Base-by-base conservation (phyloP, 805 yeast species). In the Debaryomyces maramus region DNA sequence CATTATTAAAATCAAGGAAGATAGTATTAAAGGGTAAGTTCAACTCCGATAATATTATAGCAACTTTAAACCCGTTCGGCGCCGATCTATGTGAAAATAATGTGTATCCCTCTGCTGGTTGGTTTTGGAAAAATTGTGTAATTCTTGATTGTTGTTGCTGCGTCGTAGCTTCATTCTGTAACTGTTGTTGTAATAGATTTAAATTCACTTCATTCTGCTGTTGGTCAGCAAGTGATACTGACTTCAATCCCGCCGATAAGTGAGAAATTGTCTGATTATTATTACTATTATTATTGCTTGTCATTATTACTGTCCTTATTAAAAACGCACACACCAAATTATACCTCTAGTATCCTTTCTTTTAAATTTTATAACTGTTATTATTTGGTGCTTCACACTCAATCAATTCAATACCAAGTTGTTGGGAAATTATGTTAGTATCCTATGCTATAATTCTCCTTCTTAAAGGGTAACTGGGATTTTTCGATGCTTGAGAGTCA, bases 41-140 rank as follows among this genome's bases (percentile, higher is more conserved):
- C 51, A 91, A 75, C 62, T 91, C 98, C 42, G 88, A 79, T 43
- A 93, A 70, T 21, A 88, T 83, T 32, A 90, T 88, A 19, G 97
- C 96, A 11, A 91, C 96, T 64, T 93, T 91, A 73, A 88, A 90
- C 1, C 97, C 97, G 63, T 90, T 90, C 19, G 97, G 97, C 1
- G 97, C 97, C 3, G 91, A 83, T 50, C 95, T 53, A 56, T 83
- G 80, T 64, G 95, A 54, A 78, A 86, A 88, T 34, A 90, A 70
- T 1, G 96, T 88, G 61, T 78, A 87, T 1, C 97, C 97, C 47
- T 82, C 85, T 14, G 75, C 63, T 8, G 96, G 95, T 50, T 82
- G 85, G 54, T 83, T 81, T 48, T 77, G 79, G 57, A 88, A 84
- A 59, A 87, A 88, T 46, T 77, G 73, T 20, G 84, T 73, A 38